Conservation (phyloP, 2,329 filamentous ascomycete genomes). For the Sporothrix humicola region DNA sequence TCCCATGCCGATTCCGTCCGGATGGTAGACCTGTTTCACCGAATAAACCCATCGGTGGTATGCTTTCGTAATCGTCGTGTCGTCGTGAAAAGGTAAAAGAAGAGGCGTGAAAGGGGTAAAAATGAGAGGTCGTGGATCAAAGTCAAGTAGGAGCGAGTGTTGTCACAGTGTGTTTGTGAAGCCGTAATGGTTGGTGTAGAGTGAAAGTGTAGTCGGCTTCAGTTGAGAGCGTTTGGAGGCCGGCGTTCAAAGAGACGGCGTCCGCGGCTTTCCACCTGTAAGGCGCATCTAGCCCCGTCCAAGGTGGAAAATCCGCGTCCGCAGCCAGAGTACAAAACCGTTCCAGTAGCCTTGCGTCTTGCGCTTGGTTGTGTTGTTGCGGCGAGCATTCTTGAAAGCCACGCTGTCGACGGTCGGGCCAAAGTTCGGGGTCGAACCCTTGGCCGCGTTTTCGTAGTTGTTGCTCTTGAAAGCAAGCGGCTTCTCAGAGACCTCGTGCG, state of each 20-base stretch:
- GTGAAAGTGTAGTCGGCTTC: too few species aligned
- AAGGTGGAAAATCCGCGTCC: slow-evolving; percentile 57
- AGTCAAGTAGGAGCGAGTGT: background rate
- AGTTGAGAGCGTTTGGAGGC: too few species aligned
- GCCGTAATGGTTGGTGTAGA: background rate
- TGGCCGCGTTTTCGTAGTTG: slow-evolving; percentile 54
- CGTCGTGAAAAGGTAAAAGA: slow-evolving; percentile 30
- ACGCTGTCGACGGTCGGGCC: slow-evolving; percentile 50
- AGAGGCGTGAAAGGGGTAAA: background rate
- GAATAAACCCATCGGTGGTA: slow-evolving; percentile 22
- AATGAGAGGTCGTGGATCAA: background rate
- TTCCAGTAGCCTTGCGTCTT: slow-evolving; percentile 68
- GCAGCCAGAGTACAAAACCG: slow-evolving; percentile 67
- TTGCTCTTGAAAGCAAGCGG: slow-evolving; percentile 51
- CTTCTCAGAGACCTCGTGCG: slow-evolving; percentile 47
- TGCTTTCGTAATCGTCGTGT: slow-evolving; percentile 33
- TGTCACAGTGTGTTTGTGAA: background rate
- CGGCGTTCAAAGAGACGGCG: too few species aligned
- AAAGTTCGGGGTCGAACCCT: slow-evolving; percentile 44
- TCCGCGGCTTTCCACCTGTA: background rate
- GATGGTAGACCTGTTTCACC: background rate
- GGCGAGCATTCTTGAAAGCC: slow-evolving; percentile 52
- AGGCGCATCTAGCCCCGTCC: slow-evolving; percentile 34
- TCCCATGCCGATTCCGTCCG: slow-evolving; percentile 3
- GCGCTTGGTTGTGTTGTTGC: slow-evolving; percentile 59